Evolutionary conservation across 768 basidiomycete genomes (phyloP).

Genomic region (Boletus pseudo-olivaceus): DNA sequence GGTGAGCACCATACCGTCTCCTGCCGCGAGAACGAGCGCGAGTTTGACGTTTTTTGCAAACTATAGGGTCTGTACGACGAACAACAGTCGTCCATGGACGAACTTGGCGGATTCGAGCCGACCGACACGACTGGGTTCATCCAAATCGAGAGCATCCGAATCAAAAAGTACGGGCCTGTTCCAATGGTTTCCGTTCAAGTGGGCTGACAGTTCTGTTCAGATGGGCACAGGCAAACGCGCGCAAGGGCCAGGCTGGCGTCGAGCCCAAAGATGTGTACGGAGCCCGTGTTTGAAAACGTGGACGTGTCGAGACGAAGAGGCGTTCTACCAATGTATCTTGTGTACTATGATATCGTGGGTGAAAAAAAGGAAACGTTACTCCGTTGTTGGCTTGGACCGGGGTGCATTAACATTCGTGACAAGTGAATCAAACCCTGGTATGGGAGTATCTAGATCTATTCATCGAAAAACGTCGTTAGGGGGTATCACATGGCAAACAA

Average conservation of each 20-base stretch:
- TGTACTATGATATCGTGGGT: conserved; percentile 4
- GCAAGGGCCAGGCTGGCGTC: conserved; percentile 81
- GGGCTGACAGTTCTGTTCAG: conserved; percentile 34
- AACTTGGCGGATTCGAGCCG: conserved; percentile 96
- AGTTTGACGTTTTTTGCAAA: background rate
- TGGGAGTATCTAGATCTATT: background rate
- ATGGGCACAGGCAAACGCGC: conserved; percentile 85
- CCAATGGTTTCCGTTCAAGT: background rate
- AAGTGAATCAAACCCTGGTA: background rate
- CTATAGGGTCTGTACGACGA: conserved; percentile 91
- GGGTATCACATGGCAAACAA: conserved; percentile 4
- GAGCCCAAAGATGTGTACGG: conserved; percentile 78
- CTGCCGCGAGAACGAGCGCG: background rate
- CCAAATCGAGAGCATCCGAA: conserved; percentile 94
- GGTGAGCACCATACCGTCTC: conserved; percentile 38
- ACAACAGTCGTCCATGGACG: conserved; percentile 96
- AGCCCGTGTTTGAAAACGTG: conserved; percentile 43
- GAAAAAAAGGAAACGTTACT: background rate
- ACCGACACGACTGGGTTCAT: conserved; percentile 96
- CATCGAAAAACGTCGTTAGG: background rate
- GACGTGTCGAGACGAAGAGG: background rate
- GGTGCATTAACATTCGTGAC: background rate
- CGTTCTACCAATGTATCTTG: background rate
- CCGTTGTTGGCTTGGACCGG: background rate
- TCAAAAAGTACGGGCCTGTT: conserved; percentile 75